Percentiles rank a stretch among this genome's conserved stretches.
These are phyloP conservation scores for Annona squamosa DNA, from an alignment of 164 flowering plant species.

Conservation along the genomic window DNA sequence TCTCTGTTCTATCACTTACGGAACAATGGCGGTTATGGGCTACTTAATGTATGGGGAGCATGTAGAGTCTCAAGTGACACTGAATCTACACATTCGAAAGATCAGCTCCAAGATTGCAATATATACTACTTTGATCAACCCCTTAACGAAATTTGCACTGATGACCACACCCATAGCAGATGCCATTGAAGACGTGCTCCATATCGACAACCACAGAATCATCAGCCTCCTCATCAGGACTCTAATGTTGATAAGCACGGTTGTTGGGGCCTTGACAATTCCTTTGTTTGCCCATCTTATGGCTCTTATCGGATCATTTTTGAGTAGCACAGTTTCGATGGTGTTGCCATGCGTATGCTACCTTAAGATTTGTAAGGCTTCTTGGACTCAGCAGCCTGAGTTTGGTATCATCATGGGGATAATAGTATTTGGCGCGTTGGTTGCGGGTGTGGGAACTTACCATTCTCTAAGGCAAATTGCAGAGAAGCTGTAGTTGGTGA, in stretches of 20 bases:
- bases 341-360: constrained; percentile 51
- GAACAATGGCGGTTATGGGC: constrained; percentile 63
- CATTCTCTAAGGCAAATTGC: constrained; percentile 34
- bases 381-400: constrained; percentile 26
- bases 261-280: constrained; percentile 35
- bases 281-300: constrained; percentile 51
- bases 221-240: constrained; percentile 37
- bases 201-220: constrained; percentile 15
- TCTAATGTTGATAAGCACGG: constrained; percentile 35
- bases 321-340: constrained; percentile 36
- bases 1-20: constrained; percentile 44
- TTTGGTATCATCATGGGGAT: constrained; percentile 24
- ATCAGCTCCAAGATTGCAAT: constrained; percentile 63
- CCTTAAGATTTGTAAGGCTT: constrained; percentile 30
- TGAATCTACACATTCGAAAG: constrained; percentile 49
- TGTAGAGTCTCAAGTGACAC: constrained; percentile 59
- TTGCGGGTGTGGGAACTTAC: constrained; percentile 40
- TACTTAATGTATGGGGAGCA: constrained; percentile 71
- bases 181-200: constrained; percentile 34
- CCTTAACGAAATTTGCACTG: constrained; percentile 64
- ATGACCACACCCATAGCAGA: constrained; percentile 54
- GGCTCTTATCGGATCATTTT: constrained; percentile 42
- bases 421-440: constrained; percentile 25
- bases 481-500: constrained; percentile 10
- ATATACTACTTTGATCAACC: constrained; percentile 62